phyloP scores from a whole-genome alignment of 805 yeast species.

The Pichia thaimueangensis region DNA sequence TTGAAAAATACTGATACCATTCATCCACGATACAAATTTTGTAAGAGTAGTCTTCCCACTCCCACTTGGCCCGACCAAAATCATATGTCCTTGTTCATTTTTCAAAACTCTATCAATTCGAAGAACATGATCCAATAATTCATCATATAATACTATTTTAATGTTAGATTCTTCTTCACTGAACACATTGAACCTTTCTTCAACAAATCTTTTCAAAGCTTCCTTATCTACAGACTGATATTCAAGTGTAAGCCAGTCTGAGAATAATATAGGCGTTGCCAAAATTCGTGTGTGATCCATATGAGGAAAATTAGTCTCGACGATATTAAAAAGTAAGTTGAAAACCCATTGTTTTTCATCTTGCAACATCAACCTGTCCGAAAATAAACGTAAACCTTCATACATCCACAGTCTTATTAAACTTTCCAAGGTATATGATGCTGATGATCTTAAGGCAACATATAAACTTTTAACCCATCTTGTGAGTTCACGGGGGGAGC shows the following conservation, averaged over 20 bases:
- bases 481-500: slow-evolving; percentile 87
- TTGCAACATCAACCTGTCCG: slow-evolving; percentile 54
- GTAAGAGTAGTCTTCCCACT: slow-evolving; percentile 75
- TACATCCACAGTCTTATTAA: slow-evolving; percentile 69
- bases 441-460: slow-evolving; percentile 23
- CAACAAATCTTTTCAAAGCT: slow-evolving; percentile 48
- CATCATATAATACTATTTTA: slow-evolving; percentile 57
- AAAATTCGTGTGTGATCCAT: slow-evolving; percentile 33
- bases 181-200: slow-evolving; percentile 60
- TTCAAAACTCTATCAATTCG: slow-evolving; percentile 75
- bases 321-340: slow-evolving; percentile 29
- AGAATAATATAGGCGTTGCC: slow-evolving; percentile 52
- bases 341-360: slow-evolving; percentile 48
- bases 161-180: slow-evolving; percentile 71
- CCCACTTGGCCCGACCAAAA: slow-evolving; percentile 75
- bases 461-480: slow-evolving; percentile 79
- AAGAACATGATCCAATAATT: slow-evolving; percentile 65
- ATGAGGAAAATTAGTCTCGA: slow-evolving; percentile 40
- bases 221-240: slow-evolving; percentile 49
- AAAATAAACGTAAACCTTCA: slow-evolving; percentile 72
- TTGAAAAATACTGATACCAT: slow-evolving; percentile 59
- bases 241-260: slow-evolving; percentile 65
- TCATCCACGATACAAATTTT: slow-evolving; percentile 87
- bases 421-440: slow-evolving; percentile 32
- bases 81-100: slow-evolving; percentile 87